Percentiles rank a stretch among this genome's conserved stretches.
These are phyloP conservation scores for Ammopiptanthus mongolicus DNA, from an alignment of 306 rosid species.

Conservation along the genomic window DNA sequence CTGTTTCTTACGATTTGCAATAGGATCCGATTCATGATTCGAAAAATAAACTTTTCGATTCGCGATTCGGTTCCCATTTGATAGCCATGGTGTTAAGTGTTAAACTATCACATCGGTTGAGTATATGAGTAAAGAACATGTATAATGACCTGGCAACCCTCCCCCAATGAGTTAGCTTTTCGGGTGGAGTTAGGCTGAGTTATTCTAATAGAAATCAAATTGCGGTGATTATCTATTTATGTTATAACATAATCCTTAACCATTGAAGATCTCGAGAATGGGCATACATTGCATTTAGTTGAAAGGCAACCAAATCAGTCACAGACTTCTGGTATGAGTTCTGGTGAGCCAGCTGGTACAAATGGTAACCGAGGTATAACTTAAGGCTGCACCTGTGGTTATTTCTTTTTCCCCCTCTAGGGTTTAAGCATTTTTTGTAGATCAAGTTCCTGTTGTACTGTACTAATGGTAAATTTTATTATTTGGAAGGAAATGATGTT, in stretches of 20 bases:
- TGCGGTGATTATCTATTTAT: constrained; percentile 1
- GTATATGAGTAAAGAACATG: too few relatives aligned
- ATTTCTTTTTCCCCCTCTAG: neutral
- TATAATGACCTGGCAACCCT: too few relatives aligned
- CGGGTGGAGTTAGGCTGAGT: too few relatives aligned
- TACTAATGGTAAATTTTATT: constrained; percentile 4
- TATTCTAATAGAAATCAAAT: neutral
- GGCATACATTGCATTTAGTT: constrained; percentile 93
- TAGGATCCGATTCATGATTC: neutral
- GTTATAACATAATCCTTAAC: constrained; percentile 47
- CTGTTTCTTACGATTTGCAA: neutral
- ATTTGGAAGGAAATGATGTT: constrained; percentile 57
- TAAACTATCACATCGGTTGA: too few relatives aligned
- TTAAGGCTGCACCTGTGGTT: constrained; percentile 1
- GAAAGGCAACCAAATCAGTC: constrained; percentile 75
- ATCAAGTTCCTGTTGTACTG: neutral
- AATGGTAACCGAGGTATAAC: constrained; percentile 42
- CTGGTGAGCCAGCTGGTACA: constrained; percentile 49
- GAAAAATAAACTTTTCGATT: neutral
- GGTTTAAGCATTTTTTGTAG: neutral
- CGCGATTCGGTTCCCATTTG: neutral
- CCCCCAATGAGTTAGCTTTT: too few relatives aligned
- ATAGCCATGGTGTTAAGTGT: too few relatives aligned
- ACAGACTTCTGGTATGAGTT: constrained; percentile 47
- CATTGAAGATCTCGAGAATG: constrained; percentile 78